A percentile compares a stretch with the other conserved stretches of the same genome.
Conservation (phyloP, 371 early-diverging fungal species). For the Mortierella sp. region DNA sequence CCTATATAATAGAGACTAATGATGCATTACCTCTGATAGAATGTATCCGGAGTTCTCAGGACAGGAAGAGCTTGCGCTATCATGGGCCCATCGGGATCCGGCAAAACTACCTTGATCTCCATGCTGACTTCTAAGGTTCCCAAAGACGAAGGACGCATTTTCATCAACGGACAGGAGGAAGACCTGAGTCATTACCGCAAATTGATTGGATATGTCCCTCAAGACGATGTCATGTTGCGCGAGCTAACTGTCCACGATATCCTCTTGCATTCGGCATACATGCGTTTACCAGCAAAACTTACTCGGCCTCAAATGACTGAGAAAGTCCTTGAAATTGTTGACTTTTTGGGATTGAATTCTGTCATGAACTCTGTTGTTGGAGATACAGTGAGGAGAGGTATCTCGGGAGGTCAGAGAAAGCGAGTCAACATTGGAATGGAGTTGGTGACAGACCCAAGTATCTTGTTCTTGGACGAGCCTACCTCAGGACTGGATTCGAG, state of each 20-base stretch:
- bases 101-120: conserved; percentile 71
- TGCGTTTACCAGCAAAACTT: conserved; percentile 73
- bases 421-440: conserved; percentile 91
- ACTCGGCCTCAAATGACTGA: conserved; percentile 60
- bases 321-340: conserved; percentile 70
- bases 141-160: conserved; percentile 70
- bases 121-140: conserved; percentile 67
- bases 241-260: conserved; percentile 73
- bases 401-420: conserved; percentile 90
- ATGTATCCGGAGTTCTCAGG: conserved; percentile 64
- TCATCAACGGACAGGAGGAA: conserved; percentile 72
- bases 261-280: conserved; percentile 73
- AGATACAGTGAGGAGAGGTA: conserved; percentile 77
- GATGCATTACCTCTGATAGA: conserved; percentile 18
- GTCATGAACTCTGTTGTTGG: conserved; percentile 82
- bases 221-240: conserved; percentile 77
- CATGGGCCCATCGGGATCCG: conserved; percentile 85
- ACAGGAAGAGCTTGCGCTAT: conserved; percentile 72
- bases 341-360: conserved; percentile 71
- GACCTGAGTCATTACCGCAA: conserved; percentile 74
- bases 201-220: conserved; percentile 75
- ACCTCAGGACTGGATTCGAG: conserved; percentile 86
- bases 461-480: conserved; percentile 96
- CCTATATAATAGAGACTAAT: background rate
- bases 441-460: conserved; percentile 87